These are phyloP conservation scores for Hanseniaspora thailandica DNA, from an alignment of 805 yeast species.

Conservation along the genomic window DNA sequence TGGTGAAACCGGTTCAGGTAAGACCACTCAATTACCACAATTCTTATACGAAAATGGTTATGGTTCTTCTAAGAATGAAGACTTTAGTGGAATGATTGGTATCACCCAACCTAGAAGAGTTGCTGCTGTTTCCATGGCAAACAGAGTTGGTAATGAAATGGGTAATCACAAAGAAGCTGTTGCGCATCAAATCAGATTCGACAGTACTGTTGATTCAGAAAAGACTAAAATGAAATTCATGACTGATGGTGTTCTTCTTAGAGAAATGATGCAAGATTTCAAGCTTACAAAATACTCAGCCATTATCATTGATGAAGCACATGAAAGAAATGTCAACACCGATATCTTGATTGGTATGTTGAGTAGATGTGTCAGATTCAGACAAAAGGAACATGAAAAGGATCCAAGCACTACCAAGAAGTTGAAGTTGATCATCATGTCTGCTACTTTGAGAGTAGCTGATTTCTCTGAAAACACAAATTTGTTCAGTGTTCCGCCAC, in stretches of 20 bases:
- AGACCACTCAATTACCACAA: conserved; percentile 96
- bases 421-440: conserved; percentile 81
- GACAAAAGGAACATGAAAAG: conserved; percentile 42
- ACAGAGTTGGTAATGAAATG: conserved; percentile 62
- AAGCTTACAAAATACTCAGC: conserved; percentile 71
- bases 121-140: conserved; percentile 86
- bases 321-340: conserved; percentile 90
- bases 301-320: conserved; percentile 91
- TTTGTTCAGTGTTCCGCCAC: conserved; percentile 66
- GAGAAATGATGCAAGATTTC: conserved; percentile 89
- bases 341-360: conserved; percentile 92
- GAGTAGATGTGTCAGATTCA: conserved; percentile 67
- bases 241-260: conserved; percentile 87
- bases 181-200: conserved; percentile 75
- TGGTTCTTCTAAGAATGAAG: conserved; percentile 41
- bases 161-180: conserved; percentile 62
- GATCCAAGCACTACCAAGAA: conserved; percentile 44
- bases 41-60: conserved; percentile 87
- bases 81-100: conserved; percentile 88
- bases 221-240: conserved; percentile 72
- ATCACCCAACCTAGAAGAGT: conserved; percentile 92
- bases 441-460: conserved; percentile 87
- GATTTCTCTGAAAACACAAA: conserved; percentile 77
- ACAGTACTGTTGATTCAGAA: conserved; percentile 43
- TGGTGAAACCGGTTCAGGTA: conserved; percentile 98